Percentiles rank a stretch among this genome's conserved stretches.
These are phyloP conservation scores for Boletus reticulatus DNA, from an alignment of 768 basidiomycete genomes.

Conservation along the genomic window DNA sequence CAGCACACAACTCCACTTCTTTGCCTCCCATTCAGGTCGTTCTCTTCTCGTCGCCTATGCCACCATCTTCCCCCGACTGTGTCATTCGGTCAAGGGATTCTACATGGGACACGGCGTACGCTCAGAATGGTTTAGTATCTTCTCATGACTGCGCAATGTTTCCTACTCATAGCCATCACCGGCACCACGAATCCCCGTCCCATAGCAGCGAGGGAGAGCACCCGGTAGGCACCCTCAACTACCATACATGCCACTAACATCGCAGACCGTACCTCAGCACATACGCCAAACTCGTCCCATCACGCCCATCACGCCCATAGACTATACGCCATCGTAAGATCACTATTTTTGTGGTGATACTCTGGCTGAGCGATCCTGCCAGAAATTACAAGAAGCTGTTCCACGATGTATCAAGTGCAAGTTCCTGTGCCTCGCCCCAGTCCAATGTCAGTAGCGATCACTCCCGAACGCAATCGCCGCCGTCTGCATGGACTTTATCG, in stretches of 20 bases:
- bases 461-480: constrained; percentile 48
- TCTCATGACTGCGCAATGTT: constrained; percentile 34
- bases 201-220: constrained; percentile 28
- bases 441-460: constrained; percentile 42
- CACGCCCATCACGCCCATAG: constrained; percentile 36
- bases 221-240: constrained; percentile 21
- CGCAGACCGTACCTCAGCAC: constrained; percentile 18
- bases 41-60: constrained; percentile 29
- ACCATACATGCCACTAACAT: constrained; percentile 13
- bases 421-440: constrained; percentile 29
- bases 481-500: constrained; percentile 41
- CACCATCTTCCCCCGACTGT: constrained; percentile 26
- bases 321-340: constrained; percentile 32
- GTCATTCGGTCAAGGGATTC: constrained; percentile 30
- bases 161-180: constrained; percentile 31
- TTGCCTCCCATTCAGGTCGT: constrained; percentile 22
- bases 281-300: constrained; percentile 32
- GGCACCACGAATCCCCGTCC: constrained; percentile 19
- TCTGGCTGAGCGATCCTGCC: constrained; percentile 11
- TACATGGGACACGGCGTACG: constrained; percentile 35
- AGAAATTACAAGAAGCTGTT: constrained; percentile 34
- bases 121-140: constrained; percentile 39
- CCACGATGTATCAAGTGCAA: constrained; percentile 31
- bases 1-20: constrained; percentile 19
- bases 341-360: constrained; percentile 2